Percentiles rank a stretch among this genome's conserved stretches.
Conservation (phyloP, 345 rosid species). For the Angophora floribunda region DNA sequence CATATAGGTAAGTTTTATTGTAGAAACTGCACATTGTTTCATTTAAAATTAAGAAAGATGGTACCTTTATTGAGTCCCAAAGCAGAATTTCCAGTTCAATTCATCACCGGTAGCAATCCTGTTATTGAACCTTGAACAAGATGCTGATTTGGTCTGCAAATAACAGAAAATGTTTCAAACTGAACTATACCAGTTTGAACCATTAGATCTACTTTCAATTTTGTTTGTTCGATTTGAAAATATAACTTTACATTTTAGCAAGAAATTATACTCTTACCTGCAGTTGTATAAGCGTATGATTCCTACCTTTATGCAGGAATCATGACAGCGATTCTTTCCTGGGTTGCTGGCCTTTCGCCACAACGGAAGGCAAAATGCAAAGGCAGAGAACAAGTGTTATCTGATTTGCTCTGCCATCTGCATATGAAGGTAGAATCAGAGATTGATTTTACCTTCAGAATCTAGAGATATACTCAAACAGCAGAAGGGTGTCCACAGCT, state of each 20-base stretch:
- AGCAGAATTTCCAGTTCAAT: neutral
- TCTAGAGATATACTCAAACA: neutral
- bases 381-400: neutral
- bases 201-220: neutral
- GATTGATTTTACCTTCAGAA: neutral
- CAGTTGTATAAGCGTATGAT: neutral
- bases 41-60: neutral
- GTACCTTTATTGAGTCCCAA: neutral
- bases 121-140: neutral
- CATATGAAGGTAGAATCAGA: neutral
- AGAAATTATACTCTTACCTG: neutral
- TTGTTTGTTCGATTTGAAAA: neutral
- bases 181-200: neutral
- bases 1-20: neutral
- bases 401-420: neutral
- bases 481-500: neutral
- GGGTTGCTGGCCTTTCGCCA: constrained; percentile 24
- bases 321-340: neutral
- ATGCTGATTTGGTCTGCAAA: neutral
- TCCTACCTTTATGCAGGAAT: neutral
- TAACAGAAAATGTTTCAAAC: neutral
- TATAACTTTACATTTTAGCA: neutral
- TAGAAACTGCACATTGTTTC: neutral
- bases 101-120: neutral
- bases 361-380: neutral